Base-by-base conservation (phyloP, 192 early-diverging fungal genomes). In the Mortierella antarctica region DNA sequence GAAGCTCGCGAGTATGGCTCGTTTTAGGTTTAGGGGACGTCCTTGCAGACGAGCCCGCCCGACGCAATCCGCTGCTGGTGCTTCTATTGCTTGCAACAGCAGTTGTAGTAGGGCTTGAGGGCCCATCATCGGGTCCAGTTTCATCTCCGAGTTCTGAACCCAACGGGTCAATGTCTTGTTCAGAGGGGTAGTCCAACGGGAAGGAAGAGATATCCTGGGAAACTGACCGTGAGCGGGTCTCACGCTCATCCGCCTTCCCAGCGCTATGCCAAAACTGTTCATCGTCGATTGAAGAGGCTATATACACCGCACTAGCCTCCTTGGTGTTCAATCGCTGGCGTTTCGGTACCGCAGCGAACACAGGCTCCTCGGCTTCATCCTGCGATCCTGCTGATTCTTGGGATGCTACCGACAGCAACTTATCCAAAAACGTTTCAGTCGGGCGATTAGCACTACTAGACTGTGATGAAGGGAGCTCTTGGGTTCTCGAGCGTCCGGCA, bases 171-270 rank as follows among this genome's bases (percentile, higher is more conserved):
- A 48, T 13, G 8, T 73, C 71, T 14, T 41, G 41, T 20, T 60
- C 67, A 8, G 49, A 50, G 7, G 49, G 52, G 8, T 46, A 45
- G 8, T 68, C 73, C 17, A 57, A 39, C 7, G 67, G 74, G 40
- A 64, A 70, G 1, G 74, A 64, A n/a, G 55, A 62, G 45, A 70
- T 70, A 17, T 76, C 74, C 39, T 70, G 67, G 0, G 74, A 76
- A 6, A 46, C 46, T 6, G 74, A 68, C 31, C 74, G 48, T 15
- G 74, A 76, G 0, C 72, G 63, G 13, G 21, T 17, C 12, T 53
- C 11, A 12, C 14, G 42, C 10, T 58, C 14, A 3, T 39, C 45
- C 14, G 18, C 7, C 8, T 11, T 18, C 10, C 7, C 42, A 51
- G 12, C 60, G 23, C 67, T 40, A 18, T 62, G 66, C 67, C 67